These are phyloP conservation scores for Casuarina equisetifolia DNA, from an alignment of 306 rosid genomes.

Conservation along the genomic window DNA sequence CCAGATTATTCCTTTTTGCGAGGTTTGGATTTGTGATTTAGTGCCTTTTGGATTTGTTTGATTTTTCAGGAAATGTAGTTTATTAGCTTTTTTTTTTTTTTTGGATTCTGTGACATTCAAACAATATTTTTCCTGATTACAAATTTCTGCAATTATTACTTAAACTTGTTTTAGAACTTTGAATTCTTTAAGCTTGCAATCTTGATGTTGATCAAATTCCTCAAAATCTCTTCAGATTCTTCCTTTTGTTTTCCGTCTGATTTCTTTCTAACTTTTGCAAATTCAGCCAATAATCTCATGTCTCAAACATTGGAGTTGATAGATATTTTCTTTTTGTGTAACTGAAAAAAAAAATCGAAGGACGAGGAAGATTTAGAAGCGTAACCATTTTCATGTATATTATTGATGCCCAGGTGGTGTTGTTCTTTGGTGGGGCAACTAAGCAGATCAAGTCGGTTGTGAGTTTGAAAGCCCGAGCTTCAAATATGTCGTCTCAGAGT, in stretches of 20 bases:
- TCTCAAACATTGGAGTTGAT: conserved; percentile 9
- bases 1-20: conserved; percentile 31
- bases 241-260: conserved; percentile 4
- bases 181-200: conserved; percentile 26
- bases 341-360: conserved; percentile 20
- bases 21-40: conserved; percentile 37
- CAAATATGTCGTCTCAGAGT: conserved; percentile 53
- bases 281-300: conserved; percentile 20
- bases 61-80: conserved; percentile 41
- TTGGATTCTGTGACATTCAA: neutral
- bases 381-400: conserved; percentile 18
- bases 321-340: conserved; percentile 14
- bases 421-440: conserved; percentile 38
- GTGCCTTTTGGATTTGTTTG: conserved; percentile 30
- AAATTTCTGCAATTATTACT: conserved; percentile 10
- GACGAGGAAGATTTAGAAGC: conserved; percentile 8
- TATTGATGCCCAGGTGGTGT: conserved; percentile 47
- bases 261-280: conserved; percentile 19
- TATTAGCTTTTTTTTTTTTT: conserved; percentile 24
- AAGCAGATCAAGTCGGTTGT: conserved; percentile 32
- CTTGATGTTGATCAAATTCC: conserved; percentile 24
- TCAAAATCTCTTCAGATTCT: conserved; percentile 8
- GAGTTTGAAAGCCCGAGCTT: conserved; percentile 31
- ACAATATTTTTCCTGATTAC: conserved; percentile 25
- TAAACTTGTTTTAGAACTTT: conserved; percentile 25